Evolutionary conservation across 2,329 filamentous ascomycete species (phyloP), one percentile per base, ranked within the genome.

Genomic region (Ophiocordyceps camponoti-rufipedis): DNA sequence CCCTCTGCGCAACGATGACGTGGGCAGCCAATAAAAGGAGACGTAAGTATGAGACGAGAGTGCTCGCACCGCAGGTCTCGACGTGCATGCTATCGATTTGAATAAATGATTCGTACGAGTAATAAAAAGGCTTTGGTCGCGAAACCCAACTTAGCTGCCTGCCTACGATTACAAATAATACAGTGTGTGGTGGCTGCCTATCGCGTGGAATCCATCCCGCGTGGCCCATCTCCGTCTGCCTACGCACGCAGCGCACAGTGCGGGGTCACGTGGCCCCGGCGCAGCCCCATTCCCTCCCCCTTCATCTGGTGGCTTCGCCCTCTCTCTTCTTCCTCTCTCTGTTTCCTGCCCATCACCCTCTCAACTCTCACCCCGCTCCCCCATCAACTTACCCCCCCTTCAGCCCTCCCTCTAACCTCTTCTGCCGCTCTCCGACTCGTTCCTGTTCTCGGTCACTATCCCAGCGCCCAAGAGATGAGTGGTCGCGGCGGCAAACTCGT

Each of bases 401-500:
- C 38, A 11, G 12, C 38, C 9, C 38, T 23, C 19, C 38, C 16
- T 16, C 18, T 16, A 18, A 13, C 28, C 14, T 14, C 28, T 18
- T 41, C 40, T n/a, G 16, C 18, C 38, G 12, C 16, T n/a, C 38
- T 16, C 11, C 16, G 42, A 28, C 12, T n/a, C 16, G 28, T 13
- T 5, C 23, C 33, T n/a, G 33, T n/a, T 14, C 11, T 42, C 16
- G 12, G 18, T 11, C 4, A 12, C 16, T 23, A 38, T 14, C 31
- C 5, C 14, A 60, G 57, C 59, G 62, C 59, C 60, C 74, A 78
- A 87, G 82, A 79, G 80, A 94, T 94, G 86, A 93, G 82, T 86
- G 93, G 81, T 86, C 83, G 85, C 72, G 80, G 79, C 72, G 82
- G 81, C 71, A 96, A 95, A 79, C 83, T 96, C 76, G 88, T 88